Percentiles rank a stretch among this genome's conserved stretches.
Conservation (phyloP, 345 rosid species). For the Populus tremula region DNA sequence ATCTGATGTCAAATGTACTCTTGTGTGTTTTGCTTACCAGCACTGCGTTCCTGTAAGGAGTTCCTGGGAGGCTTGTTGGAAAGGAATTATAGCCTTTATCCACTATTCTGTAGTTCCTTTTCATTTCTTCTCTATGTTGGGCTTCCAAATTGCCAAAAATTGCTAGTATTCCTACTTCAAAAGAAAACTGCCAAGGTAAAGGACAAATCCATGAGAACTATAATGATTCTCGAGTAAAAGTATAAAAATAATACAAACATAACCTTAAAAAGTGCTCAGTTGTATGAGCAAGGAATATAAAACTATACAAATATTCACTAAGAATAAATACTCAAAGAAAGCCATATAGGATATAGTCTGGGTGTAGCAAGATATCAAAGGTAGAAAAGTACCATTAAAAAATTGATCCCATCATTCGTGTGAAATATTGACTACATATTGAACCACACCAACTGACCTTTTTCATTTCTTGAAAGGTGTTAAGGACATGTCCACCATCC, state of each 20-base stretch:
- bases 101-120: conserved; percentile 61
- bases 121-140: conserved; percentile 59
- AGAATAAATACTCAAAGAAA: conserved; percentile 1
- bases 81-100: conserved; percentile 86
- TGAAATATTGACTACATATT: not conserved
- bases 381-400: not conserved
- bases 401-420: conserved; percentile 4
- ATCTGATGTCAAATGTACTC: not conserved
- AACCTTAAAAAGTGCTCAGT: not conserved
- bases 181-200: conserved; percentile 57
- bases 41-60: conserved; percentile 63
- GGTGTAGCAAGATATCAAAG: not conserved
- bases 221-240: not conserved
- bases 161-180: conserved; percentile 71
- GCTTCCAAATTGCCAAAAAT: conserved; percentile 67
- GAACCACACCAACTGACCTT: conserved; percentile 41
- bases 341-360: not conserved
- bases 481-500: conserved; percentile 45
- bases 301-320: not conserved
- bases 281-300: not conserved
- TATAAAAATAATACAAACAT: not conserved
- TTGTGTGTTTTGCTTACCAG: conserved; percentile 26
- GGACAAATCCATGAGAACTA: not conserved
- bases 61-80: conserved; percentile 76
- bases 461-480: conserved; percentile 85